Evolutionary conservation across 2,329 filamentous ascomycete species (phyloP), one percentile per base, ranked within the genome.

Genomic region (Monilinia fructicola): DNA sequence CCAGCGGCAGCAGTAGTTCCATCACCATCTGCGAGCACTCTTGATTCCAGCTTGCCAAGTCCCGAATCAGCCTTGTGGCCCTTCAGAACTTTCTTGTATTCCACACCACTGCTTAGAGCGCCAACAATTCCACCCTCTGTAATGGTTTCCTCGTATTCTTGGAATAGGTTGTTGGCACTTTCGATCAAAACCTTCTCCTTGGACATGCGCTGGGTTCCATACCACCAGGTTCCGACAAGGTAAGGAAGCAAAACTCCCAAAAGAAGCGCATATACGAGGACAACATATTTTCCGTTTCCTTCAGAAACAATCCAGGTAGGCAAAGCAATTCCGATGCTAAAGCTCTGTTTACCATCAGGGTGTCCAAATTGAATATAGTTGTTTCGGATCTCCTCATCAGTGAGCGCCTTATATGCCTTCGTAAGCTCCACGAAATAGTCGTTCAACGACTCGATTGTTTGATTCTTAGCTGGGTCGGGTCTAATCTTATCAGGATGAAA

Each of bases 211-310:
- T 97, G 94, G 44, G 92, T 96, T 68, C 96, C 95, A 77, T 99
- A 99, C 95, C 95, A 99, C 95, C 95, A 99, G 67, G 90, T 93
- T 58, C 95, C 95, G 66, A 99, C 94, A 58, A 95, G 83, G 78
- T 96, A 99, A 3, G 95, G 95, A 63, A 99, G 83, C 68, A 97
- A 81, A 69, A 98, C 91, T 65, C 94, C 95, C 62, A 99, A 87
- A 50, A 98, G 84, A 44, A 90, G 79, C 48, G 92, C 93, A 78
- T 99, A 99, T 70, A 97, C 85, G 67, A 97, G 82, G 68, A 99
- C 83, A 64, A 99, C 90, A 76, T 96, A 98, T 82, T 97, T 98
- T 71, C 93, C 94, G 78, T 95, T 96, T 65, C 93, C 94, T 72
- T 97, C 92, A 18, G 91, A 90, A 65, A 99, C 85, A 74, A 99